Evolutionary conservation across 2,329 filamentous ascomycete species (phyloP), one percentile per base, ranked within the genome.

Genomic region (Calonectria honghensis): DNA sequence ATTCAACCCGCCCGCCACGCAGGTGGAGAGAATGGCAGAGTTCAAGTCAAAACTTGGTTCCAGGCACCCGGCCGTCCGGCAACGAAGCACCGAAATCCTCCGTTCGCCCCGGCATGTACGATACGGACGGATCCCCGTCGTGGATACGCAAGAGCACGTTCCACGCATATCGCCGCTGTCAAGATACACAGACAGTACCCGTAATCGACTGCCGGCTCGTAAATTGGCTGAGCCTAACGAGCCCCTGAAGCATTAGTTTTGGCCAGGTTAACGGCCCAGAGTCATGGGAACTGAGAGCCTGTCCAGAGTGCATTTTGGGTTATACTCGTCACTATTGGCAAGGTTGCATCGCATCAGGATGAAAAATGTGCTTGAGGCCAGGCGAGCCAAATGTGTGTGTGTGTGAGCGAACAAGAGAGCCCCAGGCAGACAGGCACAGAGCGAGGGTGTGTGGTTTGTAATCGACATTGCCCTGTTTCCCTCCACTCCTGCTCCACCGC

Each of bases 101-200:
- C 50, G 59, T 65, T 57, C 29, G 61, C 50, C 77, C 61, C 75
- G 73, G 76, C 76, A 76, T 75, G 78, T 78, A 78, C 75, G 77
- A 80, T 78, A 64, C 68, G 27, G 41, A 70, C 63, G 75, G 66
- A 50, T 63, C 66, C 72, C 52, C 64, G 73, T 71, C 79, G 75
- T 51, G 57, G 35, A 29, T n/a, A 31, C 18, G 52, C 39, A 63
- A 41, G 35, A 41, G 57, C 57, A 63, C 57, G 57, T 63, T 27
- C 39, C 31, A 39, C 41, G 37, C 29, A 37, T 31, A 35, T 68
- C n/a, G 29, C 54, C 27, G 45, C 16, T 35, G 16, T 52, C 18
- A 50, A 70, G 57, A 41, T 63, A 48, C 45, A 48, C 45, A 48
- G 9, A 48, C 45, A 48, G 9, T n/a, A 63, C 35, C 51, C 57